Evolutionary conservation across 2,329 filamentous ascomycete species (phyloP).

Genomic region (Colletotrichum shisoi): DNA sequence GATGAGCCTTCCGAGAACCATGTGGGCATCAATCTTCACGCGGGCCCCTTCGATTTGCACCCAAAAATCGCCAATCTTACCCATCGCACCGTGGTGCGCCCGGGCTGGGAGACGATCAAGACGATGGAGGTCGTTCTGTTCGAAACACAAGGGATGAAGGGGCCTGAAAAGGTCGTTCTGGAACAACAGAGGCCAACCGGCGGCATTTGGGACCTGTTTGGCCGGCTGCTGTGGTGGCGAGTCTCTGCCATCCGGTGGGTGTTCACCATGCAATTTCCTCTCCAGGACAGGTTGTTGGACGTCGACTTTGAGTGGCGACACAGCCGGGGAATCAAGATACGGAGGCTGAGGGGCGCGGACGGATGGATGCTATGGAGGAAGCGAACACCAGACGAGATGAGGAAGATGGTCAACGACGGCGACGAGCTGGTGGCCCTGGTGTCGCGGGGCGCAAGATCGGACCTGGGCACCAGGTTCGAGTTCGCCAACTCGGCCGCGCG

Average conservation of each 20-base stretch:
- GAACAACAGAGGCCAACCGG: neutral
- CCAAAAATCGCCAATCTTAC: conserved; percentile 16
- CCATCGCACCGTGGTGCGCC: conserved; percentile 1
- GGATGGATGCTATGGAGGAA: conserved; percentile 16
- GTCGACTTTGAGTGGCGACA: conserved; percentile 20
- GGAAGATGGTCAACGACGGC: neutral
- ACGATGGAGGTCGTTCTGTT: conserved; percentile 12
- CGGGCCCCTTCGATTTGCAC: conserved; percentile 1
- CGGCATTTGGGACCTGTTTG: neutral
- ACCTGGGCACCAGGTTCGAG: conserved; percentile 11
- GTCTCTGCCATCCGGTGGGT: neutral
- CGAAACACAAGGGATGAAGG: neutral
- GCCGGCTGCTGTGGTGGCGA: neutral
- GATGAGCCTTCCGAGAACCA: conserved; percentile 9
- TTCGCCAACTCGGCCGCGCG: neutral
- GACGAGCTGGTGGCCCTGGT: conserved; percentile 16
- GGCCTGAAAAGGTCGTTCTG: neutral
- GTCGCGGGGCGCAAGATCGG: neutral
- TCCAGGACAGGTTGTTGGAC: neutral
- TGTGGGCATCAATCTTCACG: conserved; percentile 18
- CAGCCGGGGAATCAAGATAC: conserved; percentile 1
- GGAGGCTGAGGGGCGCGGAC: neutral
- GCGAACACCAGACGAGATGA: conserved; percentile 4
- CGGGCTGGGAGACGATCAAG: conserved; percentile 14
- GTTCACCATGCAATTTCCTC: conserved; percentile 6